Conservation (phyloP, 139 green algal genomes). For the Micractinium conductrix region DNA sequence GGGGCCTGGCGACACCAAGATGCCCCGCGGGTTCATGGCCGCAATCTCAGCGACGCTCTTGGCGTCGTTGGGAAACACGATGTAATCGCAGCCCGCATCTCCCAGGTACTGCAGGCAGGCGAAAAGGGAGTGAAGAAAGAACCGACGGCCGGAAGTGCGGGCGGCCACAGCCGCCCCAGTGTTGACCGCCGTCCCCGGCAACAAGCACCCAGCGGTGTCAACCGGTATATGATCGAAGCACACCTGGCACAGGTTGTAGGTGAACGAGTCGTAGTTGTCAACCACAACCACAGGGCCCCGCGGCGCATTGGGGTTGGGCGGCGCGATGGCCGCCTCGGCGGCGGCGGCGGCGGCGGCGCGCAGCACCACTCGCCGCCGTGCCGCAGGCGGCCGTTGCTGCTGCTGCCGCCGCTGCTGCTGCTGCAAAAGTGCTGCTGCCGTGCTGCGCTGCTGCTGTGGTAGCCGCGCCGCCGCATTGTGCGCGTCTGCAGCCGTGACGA, state of each 20-base stretch:
- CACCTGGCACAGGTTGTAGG: conserved; percentile 97
- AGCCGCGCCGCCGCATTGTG: too few relatives aligned
- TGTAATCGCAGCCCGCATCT: conserved; percentile 85
- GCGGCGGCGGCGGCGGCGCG: too few relatives aligned
- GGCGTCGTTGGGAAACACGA: conserved; percentile 97
- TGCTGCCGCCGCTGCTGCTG: conserved; percentile 14
- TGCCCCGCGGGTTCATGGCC: conserved; percentile 86
- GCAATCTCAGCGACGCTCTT: conserved; percentile 90
- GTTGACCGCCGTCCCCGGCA: too few relatives aligned
- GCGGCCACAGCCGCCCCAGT: too few relatives aligned
- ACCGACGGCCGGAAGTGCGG: too few relatives aligned
- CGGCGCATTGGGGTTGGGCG: too few relatives aligned
- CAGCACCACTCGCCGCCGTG: neutral
- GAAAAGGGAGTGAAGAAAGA: neutral
- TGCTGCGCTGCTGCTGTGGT: neutral
- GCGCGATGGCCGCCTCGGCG: too few relatives aligned
- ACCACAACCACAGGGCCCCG: conserved; percentile 87
- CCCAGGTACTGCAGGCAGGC: conserved; percentile 89
- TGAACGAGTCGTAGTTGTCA: conserved; percentile 99
- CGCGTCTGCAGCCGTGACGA: too few relatives aligned
- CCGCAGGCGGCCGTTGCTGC: conserved; percentile 8
- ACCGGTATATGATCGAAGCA: too few relatives aligned
- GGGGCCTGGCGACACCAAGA: conserved; percentile 96
- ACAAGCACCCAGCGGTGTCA: too few relatives aligned
- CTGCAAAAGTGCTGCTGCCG: neutral